Conservation (phyloP, 495 filamentous ascomycete genomes). For the Trichoderma gamsii region DNA sequence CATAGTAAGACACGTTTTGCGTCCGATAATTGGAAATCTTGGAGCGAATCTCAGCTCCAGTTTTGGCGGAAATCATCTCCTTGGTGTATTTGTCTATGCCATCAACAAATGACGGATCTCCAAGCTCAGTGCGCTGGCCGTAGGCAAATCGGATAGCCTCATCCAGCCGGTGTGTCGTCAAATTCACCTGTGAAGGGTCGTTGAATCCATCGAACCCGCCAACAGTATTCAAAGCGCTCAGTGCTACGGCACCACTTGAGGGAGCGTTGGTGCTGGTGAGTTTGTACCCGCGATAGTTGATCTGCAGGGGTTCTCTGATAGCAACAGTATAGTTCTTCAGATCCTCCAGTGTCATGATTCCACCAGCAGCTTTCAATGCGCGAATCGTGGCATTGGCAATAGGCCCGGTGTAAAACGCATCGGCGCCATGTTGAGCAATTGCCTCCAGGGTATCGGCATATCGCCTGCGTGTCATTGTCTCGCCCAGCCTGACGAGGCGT, state of each 20-base stretch:
- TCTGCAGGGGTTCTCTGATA: constrained; percentile 51
- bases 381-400: constrained; percentile 66
- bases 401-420: constrained; percentile 66
- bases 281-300: constrained; percentile 63
- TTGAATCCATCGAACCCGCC: constrained; percentile 60
- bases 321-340: constrained; percentile 61
- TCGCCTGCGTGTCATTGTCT: constrained; percentile 65
- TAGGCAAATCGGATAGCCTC: constrained; percentile 80
- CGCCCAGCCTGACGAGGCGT: constrained; percentile 52
- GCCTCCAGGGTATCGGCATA: constrained; percentile 69
- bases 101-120: constrained; percentile 64
- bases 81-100: constrained; percentile 58
- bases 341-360: constrained; percentile 74
- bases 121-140: constrained; percentile 57
- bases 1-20: constrained; percentile 58
- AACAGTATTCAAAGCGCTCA: constrained; percentile 63
- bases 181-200: constrained; percentile 43
- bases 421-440: constrained; percentile 58
- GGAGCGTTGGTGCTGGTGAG: constrained; percentile 63
- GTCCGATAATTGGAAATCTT: constrained; percentile 63
- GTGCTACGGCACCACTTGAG: constrained; percentile 56
- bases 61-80: constrained; percentile 55
- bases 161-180: constrained; percentile 68
- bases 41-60: constrained; percentile 51
- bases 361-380: constrained; percentile 53